Evolutionary conservation across 257 asterid species (phyloP).

Genomic region (Catharanthus roseus): DNA sequence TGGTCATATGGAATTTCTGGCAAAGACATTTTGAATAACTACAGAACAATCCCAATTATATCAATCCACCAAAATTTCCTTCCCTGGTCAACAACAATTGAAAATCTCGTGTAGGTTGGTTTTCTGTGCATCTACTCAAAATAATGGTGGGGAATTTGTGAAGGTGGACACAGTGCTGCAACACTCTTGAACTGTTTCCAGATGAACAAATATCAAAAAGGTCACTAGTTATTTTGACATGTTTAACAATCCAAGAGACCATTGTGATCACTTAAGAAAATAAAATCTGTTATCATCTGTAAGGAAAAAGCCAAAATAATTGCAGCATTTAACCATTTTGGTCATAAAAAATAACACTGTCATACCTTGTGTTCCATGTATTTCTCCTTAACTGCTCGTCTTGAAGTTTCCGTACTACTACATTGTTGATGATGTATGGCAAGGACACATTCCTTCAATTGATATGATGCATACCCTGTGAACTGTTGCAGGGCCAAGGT

Average conservation of each 20-base stretch:
- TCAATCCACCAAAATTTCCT: too few relatives aligned
- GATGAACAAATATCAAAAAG: not conserved
- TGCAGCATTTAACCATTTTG: not conserved
- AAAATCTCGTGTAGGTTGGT: too few relatives aligned
- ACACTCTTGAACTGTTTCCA: constrained; percentile 33
- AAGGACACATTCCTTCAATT: constrained; percentile 55
- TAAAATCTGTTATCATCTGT: not conserved
- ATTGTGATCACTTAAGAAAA: not conserved
- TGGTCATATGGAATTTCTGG: too few relatives aligned
- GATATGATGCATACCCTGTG: constrained; percentile 56
- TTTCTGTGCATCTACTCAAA: constrained; percentile 17
- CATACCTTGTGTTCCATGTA: constrained; percentile 33
- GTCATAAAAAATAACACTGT: not conserved
- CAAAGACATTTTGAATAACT: too few relatives aligned
- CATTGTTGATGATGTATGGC: constrained; percentile 29
- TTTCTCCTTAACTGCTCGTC: constrained; percentile 26
- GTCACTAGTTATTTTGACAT: not conserved
- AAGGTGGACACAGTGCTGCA: constrained; percentile 26
- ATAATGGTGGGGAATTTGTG: constrained; percentile 28
- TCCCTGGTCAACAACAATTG: too few relatives aligned
- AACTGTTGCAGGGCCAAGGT: constrained; percentile 46
- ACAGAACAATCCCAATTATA: too few relatives aligned
- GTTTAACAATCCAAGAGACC: not conserved
- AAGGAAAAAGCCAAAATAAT: not conserved
- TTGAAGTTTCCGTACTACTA: constrained; percentile 11